These are phyloP conservation scores for Penicillium sp. DNA, from an alignment of 2,329 filamentous ascomycete species.

Conservation along the genomic window DNA sequence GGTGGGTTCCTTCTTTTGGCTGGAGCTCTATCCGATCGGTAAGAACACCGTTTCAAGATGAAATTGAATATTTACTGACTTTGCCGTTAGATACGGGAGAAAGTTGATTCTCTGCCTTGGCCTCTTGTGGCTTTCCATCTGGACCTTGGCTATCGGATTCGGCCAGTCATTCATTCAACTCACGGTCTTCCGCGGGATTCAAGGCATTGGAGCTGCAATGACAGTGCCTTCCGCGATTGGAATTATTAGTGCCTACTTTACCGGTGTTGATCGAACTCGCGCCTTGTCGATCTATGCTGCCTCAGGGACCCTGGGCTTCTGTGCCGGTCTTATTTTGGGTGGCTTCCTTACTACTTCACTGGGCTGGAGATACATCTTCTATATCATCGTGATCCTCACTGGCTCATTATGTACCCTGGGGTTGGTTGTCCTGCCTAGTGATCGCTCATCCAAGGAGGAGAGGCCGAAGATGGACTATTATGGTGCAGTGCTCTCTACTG, in stretches of 20 bases:
- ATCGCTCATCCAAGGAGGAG: conserved; percentile 29
- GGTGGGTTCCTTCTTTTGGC: conserved; percentile 24
- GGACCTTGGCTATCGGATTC: conserved; percentile 38
- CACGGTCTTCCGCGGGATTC: conserved; percentile 41
- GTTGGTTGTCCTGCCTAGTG: conserved; percentile 36
- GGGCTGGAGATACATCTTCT: conserved; percentile 40
- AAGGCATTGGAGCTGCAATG: conserved; percentile 46
- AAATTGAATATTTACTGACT: conserved; percentile 3
- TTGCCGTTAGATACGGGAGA: conserved; percentile 28
- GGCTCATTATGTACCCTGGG: conserved; percentile 30
- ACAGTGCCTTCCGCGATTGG: conserved; percentile 46
- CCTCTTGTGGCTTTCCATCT: conserved; percentile 33
- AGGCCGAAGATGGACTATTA: conserved; percentile 40
- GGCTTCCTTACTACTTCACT: conserved; percentile 39
- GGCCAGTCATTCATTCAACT: conserved; percentile 40
- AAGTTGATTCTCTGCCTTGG: conserved; percentile 39
- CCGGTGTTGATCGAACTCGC: conserved; percentile 35
- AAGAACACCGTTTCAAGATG: not conserved
- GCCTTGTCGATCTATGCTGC: conserved; percentile 40
- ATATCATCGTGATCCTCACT: conserved; percentile 34
- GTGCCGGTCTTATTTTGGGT: conserved; percentile 38
- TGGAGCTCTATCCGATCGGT: conserved; percentile 17
- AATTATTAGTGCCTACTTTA: conserved; percentile 43
- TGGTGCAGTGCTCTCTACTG: conserved; percentile 41
- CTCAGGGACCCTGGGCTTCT: conserved; percentile 39